These are phyloP conservation scores for Linnemannia hyalina DNA, from an alignment of 192 early-diverging fungal species.

Conservation along the genomic window DNA sequence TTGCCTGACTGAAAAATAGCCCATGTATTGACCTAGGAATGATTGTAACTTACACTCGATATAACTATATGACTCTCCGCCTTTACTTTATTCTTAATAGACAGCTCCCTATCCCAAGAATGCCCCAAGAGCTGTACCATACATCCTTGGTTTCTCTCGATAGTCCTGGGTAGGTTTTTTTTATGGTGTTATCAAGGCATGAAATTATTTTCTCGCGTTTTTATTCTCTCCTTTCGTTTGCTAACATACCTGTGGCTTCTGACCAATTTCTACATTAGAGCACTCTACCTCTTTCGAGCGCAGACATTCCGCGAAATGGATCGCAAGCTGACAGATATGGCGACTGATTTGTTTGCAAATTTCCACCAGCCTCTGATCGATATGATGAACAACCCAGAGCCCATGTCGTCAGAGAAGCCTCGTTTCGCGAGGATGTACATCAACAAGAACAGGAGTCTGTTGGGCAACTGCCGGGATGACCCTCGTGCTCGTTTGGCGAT, in stretches of 20 bases:
- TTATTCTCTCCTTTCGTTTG: neutral
- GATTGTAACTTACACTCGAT: neutral
- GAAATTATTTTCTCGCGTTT: too few species aligned
- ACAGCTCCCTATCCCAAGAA: neutral
- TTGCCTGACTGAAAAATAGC: neutral
- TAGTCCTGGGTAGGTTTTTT: conserved; percentile 29
- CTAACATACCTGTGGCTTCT: neutral
- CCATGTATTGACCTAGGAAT: neutral
- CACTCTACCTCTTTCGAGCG: conserved; percentile 40
- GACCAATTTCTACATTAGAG: neutral
- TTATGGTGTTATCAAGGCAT: neutral
- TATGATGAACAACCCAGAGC: neutral
- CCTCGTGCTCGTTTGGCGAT: conserved; percentile 22
- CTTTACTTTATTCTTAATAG: neutral
- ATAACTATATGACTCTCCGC: too few species aligned
- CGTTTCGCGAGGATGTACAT: conserved; percentile 37
- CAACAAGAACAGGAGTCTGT: conserved; percentile 34
- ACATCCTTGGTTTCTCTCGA: conserved; percentile 10
- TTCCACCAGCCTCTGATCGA: conserved; percentile 38
- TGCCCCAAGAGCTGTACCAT: conserved; percentile 37
- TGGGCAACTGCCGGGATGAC: conserved; percentile 28
- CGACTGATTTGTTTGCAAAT: conserved; percentile 26
- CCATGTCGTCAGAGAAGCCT: conserved; percentile 16
- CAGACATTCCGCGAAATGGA: conserved; percentile 32
- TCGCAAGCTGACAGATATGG: conserved; percentile 41